These are phyloP conservation scores for Ustilago vetiveriae DNA, from an alignment of 1,284 basidiomycete species.

Conservation along the genomic window DNA sequence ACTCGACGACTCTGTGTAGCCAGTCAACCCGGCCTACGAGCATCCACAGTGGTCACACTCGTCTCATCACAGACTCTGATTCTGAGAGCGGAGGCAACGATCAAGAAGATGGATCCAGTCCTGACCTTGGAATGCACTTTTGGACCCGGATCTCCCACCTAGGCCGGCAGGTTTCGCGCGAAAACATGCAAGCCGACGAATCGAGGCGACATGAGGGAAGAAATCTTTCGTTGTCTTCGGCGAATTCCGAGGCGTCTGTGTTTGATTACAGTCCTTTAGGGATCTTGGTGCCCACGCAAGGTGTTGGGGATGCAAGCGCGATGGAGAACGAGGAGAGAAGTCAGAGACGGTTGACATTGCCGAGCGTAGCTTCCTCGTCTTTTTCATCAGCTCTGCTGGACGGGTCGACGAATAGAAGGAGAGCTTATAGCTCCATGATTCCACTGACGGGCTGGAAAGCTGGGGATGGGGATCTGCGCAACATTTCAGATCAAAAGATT, in stretches of 20 bases:
- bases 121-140: conserved; percentile 15
- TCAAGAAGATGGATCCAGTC: conserved; percentile 1
- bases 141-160: conserved; percentile 26
- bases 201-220: neutral
- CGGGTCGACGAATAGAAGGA: conserved; percentile 5
- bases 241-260: conserved; percentile 18
- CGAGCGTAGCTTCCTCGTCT: too few species aligned
- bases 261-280: conserved; percentile 29
- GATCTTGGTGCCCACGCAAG: conserved; percentile 17
- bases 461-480: conserved; percentile 7
- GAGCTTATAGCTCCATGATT: conserved; percentile 30
- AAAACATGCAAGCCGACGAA: neutral
- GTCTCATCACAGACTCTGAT: neutral
- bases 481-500: neutral
- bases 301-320: neutral
- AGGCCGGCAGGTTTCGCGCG: conserved; percentile 15
- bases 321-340: neutral
- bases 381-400: too few species aligned
- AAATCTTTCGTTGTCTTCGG: conserved; percentile 11
- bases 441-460: conserved; percentile 34
- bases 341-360: too few species aligned
- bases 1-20: conserved; percentile 6
- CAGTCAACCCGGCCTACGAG: conserved; percentile 14
- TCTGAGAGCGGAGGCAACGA: neutral
- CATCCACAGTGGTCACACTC: conserved; percentile 14